Evolutionary conservation across 1,284 basidiomycete species (phyloP).

Genomic region (Farysia itapuensis): DNA sequence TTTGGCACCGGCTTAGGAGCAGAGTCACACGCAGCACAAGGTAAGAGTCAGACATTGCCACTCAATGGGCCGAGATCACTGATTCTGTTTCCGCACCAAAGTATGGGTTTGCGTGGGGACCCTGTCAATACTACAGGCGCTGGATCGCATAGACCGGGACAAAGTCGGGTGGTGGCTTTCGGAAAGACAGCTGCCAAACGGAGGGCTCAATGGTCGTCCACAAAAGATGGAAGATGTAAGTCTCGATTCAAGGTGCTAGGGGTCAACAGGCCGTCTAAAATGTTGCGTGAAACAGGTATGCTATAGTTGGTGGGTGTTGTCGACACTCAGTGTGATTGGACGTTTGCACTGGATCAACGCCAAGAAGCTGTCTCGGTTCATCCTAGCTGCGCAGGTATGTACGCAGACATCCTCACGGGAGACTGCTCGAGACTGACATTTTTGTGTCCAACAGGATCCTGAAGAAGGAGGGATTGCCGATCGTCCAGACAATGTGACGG

Average conservation of each 20-base stretch:
- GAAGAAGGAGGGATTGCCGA: constrained; percentile 93
- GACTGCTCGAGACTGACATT: too few relatives aligned
- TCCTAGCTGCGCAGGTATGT: constrained; percentile 80
- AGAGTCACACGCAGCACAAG: constrained; percentile 89
- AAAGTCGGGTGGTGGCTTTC: constrained; percentile 87
- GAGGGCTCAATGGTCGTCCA: constrained; percentile 90
- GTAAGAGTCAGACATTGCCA: too few relatives aligned
- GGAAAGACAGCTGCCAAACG: constrained; percentile 87
- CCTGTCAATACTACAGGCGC: constrained; percentile 78
- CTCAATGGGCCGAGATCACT: too few relatives aligned
- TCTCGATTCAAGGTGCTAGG: neutral
- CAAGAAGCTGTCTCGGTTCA: constrained; percentile 77
- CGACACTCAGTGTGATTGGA: constrained; percentile 79
- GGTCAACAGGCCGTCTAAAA: too few relatives aligned
- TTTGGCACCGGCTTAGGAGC: constrained; percentile 82
- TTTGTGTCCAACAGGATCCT: constrained; percentile 71
- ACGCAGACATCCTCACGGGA: too few relatives aligned
- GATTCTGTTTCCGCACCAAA: too few relatives aligned
- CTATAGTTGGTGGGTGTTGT: constrained; percentile 96
- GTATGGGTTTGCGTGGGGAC: constrained; percentile 88
- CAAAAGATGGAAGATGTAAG: constrained; percentile 96
- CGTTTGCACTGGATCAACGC: constrained; percentile 87
- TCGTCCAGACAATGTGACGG: constrained; percentile 85
- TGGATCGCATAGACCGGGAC: constrained; percentile 64
- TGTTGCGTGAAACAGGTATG: constrained; percentile 71